A percentile compares a stretch with the other conserved stretches of the same genome.
Conservation (phyloP, 257 asterid species). For the Striga asiatica region DNA sequence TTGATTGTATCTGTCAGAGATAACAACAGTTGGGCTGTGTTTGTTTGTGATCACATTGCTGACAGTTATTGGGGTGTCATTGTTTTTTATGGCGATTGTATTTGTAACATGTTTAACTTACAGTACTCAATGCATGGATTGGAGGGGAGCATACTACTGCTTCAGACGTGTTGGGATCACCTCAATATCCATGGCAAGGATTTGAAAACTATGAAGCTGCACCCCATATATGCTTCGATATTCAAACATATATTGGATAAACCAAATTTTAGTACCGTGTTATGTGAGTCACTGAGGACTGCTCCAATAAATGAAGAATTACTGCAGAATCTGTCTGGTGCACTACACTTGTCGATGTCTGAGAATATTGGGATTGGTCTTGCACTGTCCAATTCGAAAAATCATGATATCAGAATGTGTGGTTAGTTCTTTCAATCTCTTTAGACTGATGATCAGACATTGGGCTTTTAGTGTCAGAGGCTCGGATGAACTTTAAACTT, state of each 20-base stretch:
- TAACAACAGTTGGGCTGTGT: background rate
- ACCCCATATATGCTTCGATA: constrained; percentile 55
- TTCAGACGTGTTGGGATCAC: constrained; percentile 58
- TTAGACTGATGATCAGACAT: background rate
- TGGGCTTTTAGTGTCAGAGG: constrained; percentile 6
- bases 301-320: constrained; percentile 50
- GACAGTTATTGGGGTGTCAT: background rate
- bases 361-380: constrained; percentile 85
- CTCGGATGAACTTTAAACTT: background rate
- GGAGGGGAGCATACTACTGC: constrained; percentile 72
- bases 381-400: constrained; percentile 74
- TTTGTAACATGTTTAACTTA: constrained; percentile 15
- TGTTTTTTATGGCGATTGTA: constrained; percentile 2
- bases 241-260: constrained; percentile 61
- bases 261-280: constrained; percentile 69
- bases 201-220: constrained; percentile 45
- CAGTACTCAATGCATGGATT: constrained; percentile 57
- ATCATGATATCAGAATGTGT: constrained; percentile 49
- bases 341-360: constrained; percentile 41
- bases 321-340: constrained; percentile 56
- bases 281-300: constrained; percentile 54
- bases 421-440: constrained; percentile 53
- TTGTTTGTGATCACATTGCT: constrained; percentile 1
- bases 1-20: background rate
- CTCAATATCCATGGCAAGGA: constrained; percentile 48